A percentile compares a stretch with the other conserved stretches of the same genome.
Evolutionary conservation across 208 protist genomes (phyloP).

Genomic region (Kentomonas sorsogonicus): DNA sequence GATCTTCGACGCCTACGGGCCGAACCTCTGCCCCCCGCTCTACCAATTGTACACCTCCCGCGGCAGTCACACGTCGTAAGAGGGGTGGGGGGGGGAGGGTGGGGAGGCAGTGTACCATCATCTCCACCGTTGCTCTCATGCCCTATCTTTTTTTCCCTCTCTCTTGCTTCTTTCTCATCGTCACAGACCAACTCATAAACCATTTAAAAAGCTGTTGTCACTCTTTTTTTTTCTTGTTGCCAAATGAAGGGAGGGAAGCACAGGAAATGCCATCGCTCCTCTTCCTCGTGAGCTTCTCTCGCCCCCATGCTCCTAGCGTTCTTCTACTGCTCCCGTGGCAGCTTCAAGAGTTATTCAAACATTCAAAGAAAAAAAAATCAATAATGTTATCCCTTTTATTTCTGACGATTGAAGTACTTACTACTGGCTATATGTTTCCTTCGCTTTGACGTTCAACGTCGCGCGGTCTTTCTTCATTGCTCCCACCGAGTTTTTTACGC

Average conservation of each 20-base stretch:
- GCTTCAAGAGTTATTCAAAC: background rate
- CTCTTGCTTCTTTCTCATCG: background rate
- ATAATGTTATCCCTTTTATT: too few relatives aligned
- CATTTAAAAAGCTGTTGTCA: background rate
- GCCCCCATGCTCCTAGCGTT: background rate
- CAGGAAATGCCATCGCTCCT: too few relatives aligned
- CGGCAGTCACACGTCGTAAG: slow-evolving; percentile 23
- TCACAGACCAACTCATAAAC: background rate
- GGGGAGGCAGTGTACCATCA: background rate
- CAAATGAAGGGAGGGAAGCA: background rate
- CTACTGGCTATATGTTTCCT: too few relatives aligned
- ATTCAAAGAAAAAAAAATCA: background rate
- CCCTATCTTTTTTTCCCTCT: background rate
- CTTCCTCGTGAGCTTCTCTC: too few relatives aligned
- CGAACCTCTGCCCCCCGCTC: slow-evolving; percentile 76
- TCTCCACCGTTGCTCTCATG: background rate
- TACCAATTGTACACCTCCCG: slow-evolving; percentile 88
- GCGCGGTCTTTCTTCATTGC: too few relatives aligned
- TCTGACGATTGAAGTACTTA: too few relatives aligned
- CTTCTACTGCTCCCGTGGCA: background rate
- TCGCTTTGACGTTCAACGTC: too few relatives aligned
- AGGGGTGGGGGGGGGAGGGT: background rate
- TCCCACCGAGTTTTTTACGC: too few relatives aligned
- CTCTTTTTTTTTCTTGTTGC: background rate
- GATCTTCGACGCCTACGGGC: slow-evolving; percentile 85